Conservation (phyloP, 805 yeast species). For the Yarrowia sp. region DNA sequence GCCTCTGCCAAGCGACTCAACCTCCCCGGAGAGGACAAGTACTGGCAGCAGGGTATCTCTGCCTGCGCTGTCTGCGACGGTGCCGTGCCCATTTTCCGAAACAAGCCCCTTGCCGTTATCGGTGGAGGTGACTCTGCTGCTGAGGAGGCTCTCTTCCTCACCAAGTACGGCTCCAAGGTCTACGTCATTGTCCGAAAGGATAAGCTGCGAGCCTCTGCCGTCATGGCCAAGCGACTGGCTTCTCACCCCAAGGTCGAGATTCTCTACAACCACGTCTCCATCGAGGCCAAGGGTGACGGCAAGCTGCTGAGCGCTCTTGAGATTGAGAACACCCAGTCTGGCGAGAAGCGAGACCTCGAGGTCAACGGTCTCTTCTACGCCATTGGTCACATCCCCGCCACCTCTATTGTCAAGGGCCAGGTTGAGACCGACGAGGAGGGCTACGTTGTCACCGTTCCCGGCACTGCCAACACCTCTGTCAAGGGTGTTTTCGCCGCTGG, state of each 20-base stretch:
- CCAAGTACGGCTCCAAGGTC: conserved; percentile 97
- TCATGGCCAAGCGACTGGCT: conserved; percentile 92
- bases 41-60: conserved; percentile 99
- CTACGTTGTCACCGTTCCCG: conserved; percentile 85
- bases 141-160: conserved; percentile 95
- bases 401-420: conserved; percentile 73
- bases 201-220: conserved; percentile 87
- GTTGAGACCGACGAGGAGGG: conserved; percentile 83
- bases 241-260: conserved; percentile 87
- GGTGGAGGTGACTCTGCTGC: conserved; percentile 99
- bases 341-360: conserved; percentile 62
- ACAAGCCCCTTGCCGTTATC: conserved; percentile 94
- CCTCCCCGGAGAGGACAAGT: conserved; percentile 93
- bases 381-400: conserved; percentile 96
- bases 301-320: conserved; percentile 65
- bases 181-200: conserved; percentile 92
- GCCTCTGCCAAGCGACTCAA: conserved; percentile 95
- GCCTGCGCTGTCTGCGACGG: conserved; percentile 99
- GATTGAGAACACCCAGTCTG: conserved; percentile 69
- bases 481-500: conserved; percentile 97
- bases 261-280: conserved; percentile 77
- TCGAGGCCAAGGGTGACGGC: conserved; percentile 93
- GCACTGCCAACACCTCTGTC: conserved; percentile 79
- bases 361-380: conserved; percentile 96
- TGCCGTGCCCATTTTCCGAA: conserved; percentile 98